Percentiles rank a stretch among this genome's conserved stretches.
These are phyloP conservation scores for Daldinia decipiens DNA, from an alignment of 495 filamentous ascomycete species.

Conservation along the genomic window DNA sequence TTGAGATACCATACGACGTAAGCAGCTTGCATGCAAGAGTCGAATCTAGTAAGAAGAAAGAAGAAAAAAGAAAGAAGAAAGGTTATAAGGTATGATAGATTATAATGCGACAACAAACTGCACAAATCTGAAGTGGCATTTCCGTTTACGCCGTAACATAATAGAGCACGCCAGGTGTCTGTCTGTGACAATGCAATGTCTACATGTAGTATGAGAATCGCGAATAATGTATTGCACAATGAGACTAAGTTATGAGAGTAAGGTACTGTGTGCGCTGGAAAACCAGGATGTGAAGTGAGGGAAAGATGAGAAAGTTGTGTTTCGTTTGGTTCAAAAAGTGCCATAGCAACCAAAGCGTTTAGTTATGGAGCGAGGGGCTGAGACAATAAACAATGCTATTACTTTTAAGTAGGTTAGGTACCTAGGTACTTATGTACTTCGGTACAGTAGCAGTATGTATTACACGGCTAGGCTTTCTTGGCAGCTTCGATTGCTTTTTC, in stretches of 20 bases:
- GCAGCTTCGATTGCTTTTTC: constrained; percentile 33
- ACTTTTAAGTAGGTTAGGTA: constrained; percentile 1
- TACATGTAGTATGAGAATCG: neutral
- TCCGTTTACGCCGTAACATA: constrained; percentile 42
- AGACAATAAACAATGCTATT: constrained; percentile 44
- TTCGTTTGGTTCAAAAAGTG: constrained; percentile 16
- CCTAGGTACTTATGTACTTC: neutral
- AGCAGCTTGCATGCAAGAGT: constrained; percentile 30
- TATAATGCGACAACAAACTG: constrained; percentile 31
- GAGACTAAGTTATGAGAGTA: neutral
- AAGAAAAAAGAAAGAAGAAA: constrained; percentile 3
- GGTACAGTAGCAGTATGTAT: no score
- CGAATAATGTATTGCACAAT: neutral
- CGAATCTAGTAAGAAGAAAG: constrained; percentile 8
- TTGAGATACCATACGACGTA: constrained; percentile 33
- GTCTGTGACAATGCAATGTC: neutral
- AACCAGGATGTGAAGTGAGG: constrained; percentile 9
- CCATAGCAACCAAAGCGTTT: constrained; percentile 40
- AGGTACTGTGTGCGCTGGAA: neutral
- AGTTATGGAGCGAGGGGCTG: constrained; percentile 19
- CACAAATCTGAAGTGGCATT: constrained; percentile 35
- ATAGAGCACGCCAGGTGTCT: constrained; percentile 20
- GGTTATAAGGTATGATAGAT: constrained; percentile 20
- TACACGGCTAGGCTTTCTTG: constrained; percentile 4
- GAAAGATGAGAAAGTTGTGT: constrained; percentile 24